Percentiles rank a stretch among this genome's conserved stretches.
Evolutionary conservation across 306 rosid genomes (phyloP).

Genomic region (Casuarina equisetifolia): DNA sequence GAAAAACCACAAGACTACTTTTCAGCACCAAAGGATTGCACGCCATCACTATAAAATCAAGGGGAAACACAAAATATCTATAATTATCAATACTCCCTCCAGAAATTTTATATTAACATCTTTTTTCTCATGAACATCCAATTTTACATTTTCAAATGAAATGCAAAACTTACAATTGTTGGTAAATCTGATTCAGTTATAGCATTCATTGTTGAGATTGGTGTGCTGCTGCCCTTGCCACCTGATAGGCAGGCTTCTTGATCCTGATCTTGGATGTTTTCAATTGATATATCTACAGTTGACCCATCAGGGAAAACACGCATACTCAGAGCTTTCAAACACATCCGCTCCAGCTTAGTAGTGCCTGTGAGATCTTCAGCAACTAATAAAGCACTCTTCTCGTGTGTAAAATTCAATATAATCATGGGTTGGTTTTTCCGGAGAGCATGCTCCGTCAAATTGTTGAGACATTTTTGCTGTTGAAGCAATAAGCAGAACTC

Average conservation of each 20-base stretch:
- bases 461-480: conserved; percentile 72
- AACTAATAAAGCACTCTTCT: conserved; percentile 44
- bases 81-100: background rate
- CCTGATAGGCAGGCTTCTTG: conserved; percentile 42
- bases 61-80: background rate
- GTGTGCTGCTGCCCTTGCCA: conserved; percentile 42
- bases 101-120: background rate
- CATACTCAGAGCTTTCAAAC: conserved; percentile 84
- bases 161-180: conserved; percentile 58
- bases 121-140: background rate
- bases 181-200: conserved; percentile 58
- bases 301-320: conserved; percentile 55
- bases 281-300: conserved; percentile 48
- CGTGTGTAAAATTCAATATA: conserved; percentile 63
- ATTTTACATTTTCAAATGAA: conserved; percentile 15
- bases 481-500: conserved; percentile 59
- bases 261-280: conserved; percentile 47
- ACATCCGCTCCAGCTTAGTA: conserved; percentile 67
- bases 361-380: conserved; percentile 53
- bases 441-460: conserved; percentile 80
- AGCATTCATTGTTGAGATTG: conserved; percentile 37
- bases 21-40: conserved; percentile 25
- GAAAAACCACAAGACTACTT: conserved; percentile 18
- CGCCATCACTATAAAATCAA: conserved; percentile 22
- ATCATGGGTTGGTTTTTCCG: conserved; percentile 81